Evolutionary conservation across 1,284 basidiomycete species (phyloP).

Genomic region (Thelephora terrestris): DNA sequence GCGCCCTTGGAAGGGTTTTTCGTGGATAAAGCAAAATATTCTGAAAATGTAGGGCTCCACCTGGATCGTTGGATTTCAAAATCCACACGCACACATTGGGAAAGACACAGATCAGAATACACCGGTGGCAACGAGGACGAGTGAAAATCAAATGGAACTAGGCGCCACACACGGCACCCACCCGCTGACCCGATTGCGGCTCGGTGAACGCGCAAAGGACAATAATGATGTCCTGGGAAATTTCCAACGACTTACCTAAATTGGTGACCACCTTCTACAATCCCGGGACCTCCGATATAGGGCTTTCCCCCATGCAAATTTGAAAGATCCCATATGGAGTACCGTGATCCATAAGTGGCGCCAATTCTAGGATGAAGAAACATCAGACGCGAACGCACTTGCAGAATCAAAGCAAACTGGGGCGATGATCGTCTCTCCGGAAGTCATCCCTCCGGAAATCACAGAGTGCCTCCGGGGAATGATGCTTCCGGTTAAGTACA

Average conservation of each 20-base stretch:
- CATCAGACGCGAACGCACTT: slow-evolving; percentile 4
- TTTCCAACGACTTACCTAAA: slow-evolving; percentile 44
- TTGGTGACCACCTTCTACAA: slow-evolving; percentile 51
- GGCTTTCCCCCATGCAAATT: slow-evolving; percentile 66
- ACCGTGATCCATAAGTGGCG: slow-evolving; percentile 56
- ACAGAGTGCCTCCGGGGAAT: neutral
- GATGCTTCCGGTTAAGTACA: neutral
- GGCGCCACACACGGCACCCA: neutral
- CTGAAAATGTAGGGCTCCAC: slow-evolving; percentile 66
- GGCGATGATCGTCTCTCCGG: slow-evolving; percentile 2
- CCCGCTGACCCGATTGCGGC: neutral
- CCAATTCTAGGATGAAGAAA: slow-evolving; percentile 42
- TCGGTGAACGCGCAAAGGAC: slow-evolving; percentile 5
- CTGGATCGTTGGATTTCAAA: slow-evolving; percentile 23
- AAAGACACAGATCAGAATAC: slow-evolving; percentile 1
- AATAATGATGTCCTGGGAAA: too few relatives aligned
- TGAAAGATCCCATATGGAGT: slow-evolving; percentile 66
- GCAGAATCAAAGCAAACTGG: slow-evolving; percentile 5
- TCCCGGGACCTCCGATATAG: slow-evolving; percentile 42
- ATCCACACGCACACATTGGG: slow-evolving; percentile 6
- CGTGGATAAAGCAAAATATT: slow-evolving; percentile 65
- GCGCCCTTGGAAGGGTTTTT: slow-evolving; percentile 50
- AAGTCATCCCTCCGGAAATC: neutral
- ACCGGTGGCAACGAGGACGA: neutral
- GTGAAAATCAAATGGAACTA: neutral